Conservation (phyloP, 2,329 filamentous ascomycete species). For the Cryphonectria radicalis region DNA sequence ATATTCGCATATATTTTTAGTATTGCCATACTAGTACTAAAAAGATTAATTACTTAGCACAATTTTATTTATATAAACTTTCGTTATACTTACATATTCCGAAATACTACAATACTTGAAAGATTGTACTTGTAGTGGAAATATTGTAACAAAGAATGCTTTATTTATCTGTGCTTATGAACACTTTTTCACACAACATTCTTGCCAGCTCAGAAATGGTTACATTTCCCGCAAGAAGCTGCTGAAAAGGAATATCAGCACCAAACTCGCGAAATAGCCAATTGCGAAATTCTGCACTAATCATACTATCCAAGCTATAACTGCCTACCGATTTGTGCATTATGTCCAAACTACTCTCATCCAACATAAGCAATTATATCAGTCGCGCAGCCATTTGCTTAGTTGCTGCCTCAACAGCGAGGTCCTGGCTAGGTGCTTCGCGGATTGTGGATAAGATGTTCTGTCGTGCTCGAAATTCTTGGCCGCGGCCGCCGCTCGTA, state of each 20-base stretch:
- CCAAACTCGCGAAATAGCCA: conserved; percentile 43
- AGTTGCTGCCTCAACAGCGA: neutral
- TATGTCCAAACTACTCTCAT: conserved; percentile 17
- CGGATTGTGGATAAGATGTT: conserved; percentile 16
- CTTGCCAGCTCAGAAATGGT: conserved; percentile 26
- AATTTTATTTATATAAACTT: no score
- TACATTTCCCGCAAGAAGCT: conserved; percentile 40
- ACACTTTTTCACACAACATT: neutral
- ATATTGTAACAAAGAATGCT: no score
- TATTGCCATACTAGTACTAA: no score
- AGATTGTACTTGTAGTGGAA: no score
- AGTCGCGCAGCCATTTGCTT: conserved; percentile 23
- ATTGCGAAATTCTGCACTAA: conserved; percentile 42
- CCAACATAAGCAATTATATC: conserved; percentile 33
- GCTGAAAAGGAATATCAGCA: conserved; percentile 45
- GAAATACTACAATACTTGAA: no score
- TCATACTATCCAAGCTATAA: conserved; percentile 44
- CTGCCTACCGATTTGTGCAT: conserved; percentile 31
- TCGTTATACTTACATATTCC: no score
- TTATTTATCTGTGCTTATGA: neutral
- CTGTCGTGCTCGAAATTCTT: neutral
- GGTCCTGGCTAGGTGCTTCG: neutral
- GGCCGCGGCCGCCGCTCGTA: neutral
- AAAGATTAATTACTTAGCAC: no score
- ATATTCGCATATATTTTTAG: no score